These are phyloP conservation scores for Hyaloperonospora brassicae DNA, from an alignment of 352 stramenopile genomes.

Conservation along the genomic window DNA sequence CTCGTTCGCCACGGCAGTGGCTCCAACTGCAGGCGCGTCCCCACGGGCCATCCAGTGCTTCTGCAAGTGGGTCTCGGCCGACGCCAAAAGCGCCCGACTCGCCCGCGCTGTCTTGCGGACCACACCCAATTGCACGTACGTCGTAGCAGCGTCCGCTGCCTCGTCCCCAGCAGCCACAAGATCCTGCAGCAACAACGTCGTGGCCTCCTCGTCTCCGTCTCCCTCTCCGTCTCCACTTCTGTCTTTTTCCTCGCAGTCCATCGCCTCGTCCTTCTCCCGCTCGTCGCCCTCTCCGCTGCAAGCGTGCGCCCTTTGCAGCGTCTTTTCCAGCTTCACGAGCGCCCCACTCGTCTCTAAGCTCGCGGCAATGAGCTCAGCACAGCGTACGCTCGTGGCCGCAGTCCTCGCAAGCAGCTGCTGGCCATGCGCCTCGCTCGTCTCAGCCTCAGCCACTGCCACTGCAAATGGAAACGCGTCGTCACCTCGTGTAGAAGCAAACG, in stretches of 20 bases:
- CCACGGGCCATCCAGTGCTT: slow-evolving; percentile 11
- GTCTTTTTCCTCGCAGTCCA: slow-evolving; percentile 23
- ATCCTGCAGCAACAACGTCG: slow-evolving; percentile 51
- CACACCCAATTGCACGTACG: slow-evolving; percentile 41
- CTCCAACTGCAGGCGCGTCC: slow-evolving; percentile 4
- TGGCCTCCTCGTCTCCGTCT: slow-evolving; percentile 29
- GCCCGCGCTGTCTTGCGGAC: slow-evolving; percentile 40
- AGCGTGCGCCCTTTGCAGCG: slow-evolving; percentile 26
- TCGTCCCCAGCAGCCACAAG: slow-evolving; percentile 47
- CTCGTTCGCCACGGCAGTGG: slow-evolving; percentile 31
- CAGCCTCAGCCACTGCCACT: slow-evolving; percentile 17
- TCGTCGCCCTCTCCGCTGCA: slow-evolving; percentile 14
- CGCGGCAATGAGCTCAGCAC: slow-evolving; percentile 70
- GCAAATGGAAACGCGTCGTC: slow-evolving; percentile 26
- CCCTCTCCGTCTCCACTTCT: slow-evolving; percentile 3
- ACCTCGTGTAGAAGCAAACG: slow-evolving; percentile 29
- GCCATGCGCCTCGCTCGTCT: slow-evolving; percentile 21
- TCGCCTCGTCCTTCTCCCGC: slow-evolving; percentile 29
- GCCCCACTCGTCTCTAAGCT: slow-evolving; percentile 40
- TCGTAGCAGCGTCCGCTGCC: slow-evolving; percentile 38
- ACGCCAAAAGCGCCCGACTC: slow-evolving; percentile 46
- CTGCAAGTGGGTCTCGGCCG: slow-evolving; percentile 41
- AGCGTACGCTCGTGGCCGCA: slow-evolving; percentile 54
- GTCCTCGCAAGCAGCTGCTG: slow-evolving; percentile 33
- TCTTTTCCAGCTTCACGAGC: slow-evolving; percentile 43